Evolutionary conservation across 371 early-diverging fungal species (phyloP), one percentile per base, ranked within the genome.

Genomic region (Zopfochytrium polystomum): DNA sequence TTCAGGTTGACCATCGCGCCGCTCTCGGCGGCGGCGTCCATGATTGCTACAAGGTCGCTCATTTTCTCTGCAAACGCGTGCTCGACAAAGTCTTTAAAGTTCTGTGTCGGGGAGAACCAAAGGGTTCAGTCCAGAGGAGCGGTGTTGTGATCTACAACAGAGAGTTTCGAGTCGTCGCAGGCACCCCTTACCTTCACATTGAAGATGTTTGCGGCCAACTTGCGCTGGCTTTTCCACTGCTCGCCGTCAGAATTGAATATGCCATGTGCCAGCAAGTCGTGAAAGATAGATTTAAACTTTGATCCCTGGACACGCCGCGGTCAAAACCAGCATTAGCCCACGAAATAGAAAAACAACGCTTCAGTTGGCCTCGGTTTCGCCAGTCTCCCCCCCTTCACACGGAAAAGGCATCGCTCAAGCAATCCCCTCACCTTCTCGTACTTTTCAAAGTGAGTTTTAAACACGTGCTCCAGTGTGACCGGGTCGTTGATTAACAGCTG

Each of bases 201-300:
- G 60, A 90, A 90, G 15, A 90, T 83, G 34, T 81, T 78, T 44
- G 81, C 76, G 20, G 85, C 84, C 0, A 83, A 73, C 73, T 90
- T 89, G 34, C 89, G 70, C 53, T 87, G 87, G 49, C 72, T 77
- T 57, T 70, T 78, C 90, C 88, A 88, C 0, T 70, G 32, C 42
- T 81, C 75, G 5, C 88, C 87, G 60, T 86, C 86, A 1, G 79
- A 71, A 62, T 80, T 82, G 66, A 89, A 89, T 56, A 89, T 89
- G 43, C 89, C 90, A 51, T 86, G 69, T 1, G 89, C 89, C 11
- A 88, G 72, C 2, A 87, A 51, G n/a, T 85, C 81, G 3, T 59
- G 57, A 20, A 46, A 22, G 13, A 9, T 9, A 1, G 15, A 22
- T 18, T 32, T 26, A 25, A 67, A 65, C 29, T 43, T 13, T 3